Percentiles rank a stretch among this genome's conserved stretches.
phyloP scores from a whole-genome alignment of 1,284 basidiomycete species.

The Vanrija sp. region DNA sequence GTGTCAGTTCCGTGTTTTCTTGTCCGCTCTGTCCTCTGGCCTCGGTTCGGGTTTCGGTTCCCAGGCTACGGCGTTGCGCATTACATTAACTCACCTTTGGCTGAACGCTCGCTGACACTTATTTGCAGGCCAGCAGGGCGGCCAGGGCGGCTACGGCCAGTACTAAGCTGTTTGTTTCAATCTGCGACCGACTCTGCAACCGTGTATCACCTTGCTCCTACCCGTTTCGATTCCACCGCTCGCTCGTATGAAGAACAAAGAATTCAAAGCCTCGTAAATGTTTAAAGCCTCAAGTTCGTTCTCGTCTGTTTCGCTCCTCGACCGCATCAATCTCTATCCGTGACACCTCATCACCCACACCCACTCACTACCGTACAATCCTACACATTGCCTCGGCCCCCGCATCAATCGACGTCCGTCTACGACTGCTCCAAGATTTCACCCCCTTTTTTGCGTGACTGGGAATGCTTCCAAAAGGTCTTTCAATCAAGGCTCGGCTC shows the following conservation, averaged over 20 bases:
- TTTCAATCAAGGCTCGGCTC: too few species aligned
- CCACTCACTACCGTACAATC: too few species aligned
- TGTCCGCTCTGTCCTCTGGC: slow-evolving; percentile 3
- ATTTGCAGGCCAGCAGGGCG: slow-evolving; percentile 18
- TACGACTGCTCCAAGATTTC: background rate
- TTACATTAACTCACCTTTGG: slow-evolving; percentile 1
- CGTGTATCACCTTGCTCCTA: slow-evolving; percentile 3
- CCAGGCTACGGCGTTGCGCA: slow-evolving; percentile 15
- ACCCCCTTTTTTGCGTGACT: background rate
- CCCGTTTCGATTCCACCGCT: background rate
- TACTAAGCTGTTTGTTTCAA: slow-evolving; percentile 24
- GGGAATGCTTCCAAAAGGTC: background rate
- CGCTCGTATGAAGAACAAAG: too few species aligned
- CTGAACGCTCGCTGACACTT: slow-evolving; percentile 8
- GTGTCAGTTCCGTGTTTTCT: background rate
- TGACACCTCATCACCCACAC: background rate
- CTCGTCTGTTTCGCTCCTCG: slow-evolving; percentile 1
- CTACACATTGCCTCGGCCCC: background rate
- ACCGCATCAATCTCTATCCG: background rate
- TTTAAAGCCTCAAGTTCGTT: background rate
- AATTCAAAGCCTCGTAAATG: background rate
- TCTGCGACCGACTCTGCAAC: slow-evolving; percentile 1
- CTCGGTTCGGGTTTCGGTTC: background rate
- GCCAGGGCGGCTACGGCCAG: slow-evolving; percentile 36
- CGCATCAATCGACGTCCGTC: background rate